Percentiles rank a stretch among this genome's conserved stretches.
phyloP scores from a whole-genome alignment of 78 protist genomes.

The Pelomyxa schiedti region DNA sequence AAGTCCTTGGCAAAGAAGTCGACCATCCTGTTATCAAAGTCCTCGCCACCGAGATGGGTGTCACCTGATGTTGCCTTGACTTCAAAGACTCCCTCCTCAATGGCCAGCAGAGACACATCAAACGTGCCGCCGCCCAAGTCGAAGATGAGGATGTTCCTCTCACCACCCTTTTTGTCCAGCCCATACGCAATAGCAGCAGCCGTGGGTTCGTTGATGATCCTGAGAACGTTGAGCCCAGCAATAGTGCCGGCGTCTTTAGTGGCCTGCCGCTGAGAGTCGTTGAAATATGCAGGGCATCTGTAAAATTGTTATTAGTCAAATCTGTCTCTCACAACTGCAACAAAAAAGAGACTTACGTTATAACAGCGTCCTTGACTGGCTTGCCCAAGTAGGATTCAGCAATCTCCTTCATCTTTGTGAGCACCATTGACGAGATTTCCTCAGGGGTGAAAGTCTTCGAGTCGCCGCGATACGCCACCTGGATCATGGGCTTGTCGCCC shows the following conservation, averaged over 20 bases:
- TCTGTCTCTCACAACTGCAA: too few relatives aligned
- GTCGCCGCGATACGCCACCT: constrained; percentile 74
- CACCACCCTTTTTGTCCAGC: constrained; percentile 83
- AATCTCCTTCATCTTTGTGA: constrained; percentile 77
- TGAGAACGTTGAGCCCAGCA: constrained; percentile 74
- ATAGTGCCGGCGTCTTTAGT: constrained; percentile 94
- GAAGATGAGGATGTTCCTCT: constrained; percentile 83
- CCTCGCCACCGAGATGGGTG: constrained; percentile 97
- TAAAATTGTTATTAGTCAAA: too few relatives aligned
- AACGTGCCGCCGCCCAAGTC: constrained; percentile 98
- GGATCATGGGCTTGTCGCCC: constrained; percentile 65
- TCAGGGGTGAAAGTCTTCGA: constrained; percentile 78
- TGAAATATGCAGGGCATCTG: constrained; percentile 94
- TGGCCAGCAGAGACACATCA: constrained; percentile 84
- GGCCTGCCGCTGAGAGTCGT: constrained; percentile 92
- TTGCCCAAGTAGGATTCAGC: constrained; percentile 72
- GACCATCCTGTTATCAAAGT: constrained; percentile 86
- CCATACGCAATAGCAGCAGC: constrained; percentile 98
- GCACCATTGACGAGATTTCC: constrained; percentile 93
- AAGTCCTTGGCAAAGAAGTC: constrained; percentile 66
- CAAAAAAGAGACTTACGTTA: too few relatives aligned
- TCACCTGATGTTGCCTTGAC: constrained; percentile 94
- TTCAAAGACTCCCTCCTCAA: constrained; percentile 89
- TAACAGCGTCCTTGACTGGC: constrained; percentile 49
- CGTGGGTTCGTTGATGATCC: constrained; percentile 95